Conservation (phyloP, 2,329 filamentous ascomycete species). For the Colletotrichum cuscutae region DNA sequence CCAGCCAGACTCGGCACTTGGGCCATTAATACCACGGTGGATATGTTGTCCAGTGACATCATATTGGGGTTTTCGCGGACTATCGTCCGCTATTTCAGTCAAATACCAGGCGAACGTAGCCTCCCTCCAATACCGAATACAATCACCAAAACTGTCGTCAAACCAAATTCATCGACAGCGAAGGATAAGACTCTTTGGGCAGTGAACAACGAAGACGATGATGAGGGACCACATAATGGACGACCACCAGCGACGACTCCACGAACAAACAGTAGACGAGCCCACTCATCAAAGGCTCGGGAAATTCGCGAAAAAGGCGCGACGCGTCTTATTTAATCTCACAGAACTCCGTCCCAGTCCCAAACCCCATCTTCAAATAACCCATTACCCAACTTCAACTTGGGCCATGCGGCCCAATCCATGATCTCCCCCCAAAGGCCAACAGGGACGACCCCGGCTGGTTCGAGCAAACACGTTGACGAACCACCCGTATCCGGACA, state of each 20-base stretch:
- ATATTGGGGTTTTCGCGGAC: not conserved
- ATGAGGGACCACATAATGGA: not conserved
- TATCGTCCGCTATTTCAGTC: not conserved
- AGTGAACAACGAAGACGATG: not conserved
- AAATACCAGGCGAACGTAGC: not conserved
- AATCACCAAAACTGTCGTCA: not conserved
- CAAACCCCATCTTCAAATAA: slow-evolving; percentile 3
- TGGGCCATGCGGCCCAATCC: not conserved
- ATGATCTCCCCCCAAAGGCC: not conserved
- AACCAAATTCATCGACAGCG: not conserved
- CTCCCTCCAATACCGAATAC: not conserved
- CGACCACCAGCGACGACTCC: not conserved
- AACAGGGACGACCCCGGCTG: slow-evolving; percentile 17
- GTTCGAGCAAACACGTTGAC: not conserved
- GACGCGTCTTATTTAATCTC: slow-evolving; percentile 11
- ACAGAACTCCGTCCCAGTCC: slow-evolving; percentile 1
- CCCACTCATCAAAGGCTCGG: slow-evolving; percentile 15
- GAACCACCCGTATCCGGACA: not conserved
- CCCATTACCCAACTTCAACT: slow-evolving; percentile 8
- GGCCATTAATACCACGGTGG: not conserved
- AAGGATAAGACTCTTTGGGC: no score
- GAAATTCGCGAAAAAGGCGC: slow-evolving; percentile 17
- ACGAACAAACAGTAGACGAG: slow-evolving; percentile 5
- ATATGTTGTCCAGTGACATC: slow-evolving; percentile 26
- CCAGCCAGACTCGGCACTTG: slow-evolving; percentile 30